These are phyloP conservation scores for Fraxinus anomala DNA, from an alignment of 257 asterid species.

Conservation along the genomic window DNA sequence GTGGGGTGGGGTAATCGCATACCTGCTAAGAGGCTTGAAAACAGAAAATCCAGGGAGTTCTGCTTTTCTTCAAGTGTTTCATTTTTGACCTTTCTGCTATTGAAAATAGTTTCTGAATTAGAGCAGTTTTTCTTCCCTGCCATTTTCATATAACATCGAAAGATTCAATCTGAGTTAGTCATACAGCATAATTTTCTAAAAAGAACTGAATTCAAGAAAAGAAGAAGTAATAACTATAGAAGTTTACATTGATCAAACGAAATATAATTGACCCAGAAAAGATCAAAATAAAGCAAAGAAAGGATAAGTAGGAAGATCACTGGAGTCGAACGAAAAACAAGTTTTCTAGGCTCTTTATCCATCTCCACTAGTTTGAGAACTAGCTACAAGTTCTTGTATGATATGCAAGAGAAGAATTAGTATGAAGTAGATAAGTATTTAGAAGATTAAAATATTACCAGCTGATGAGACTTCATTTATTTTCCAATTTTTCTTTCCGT, in stretches of 20 bases:
- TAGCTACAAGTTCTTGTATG: slow-evolving; percentile 8
- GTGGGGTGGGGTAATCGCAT: neutral
- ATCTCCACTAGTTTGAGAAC: slow-evolving; percentile 8
- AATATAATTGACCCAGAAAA: slow-evolving; percentile 29
- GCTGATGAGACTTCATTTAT: slow-evolving; percentile 25
- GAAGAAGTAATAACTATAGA: neutral
- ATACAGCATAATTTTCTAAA: neutral
- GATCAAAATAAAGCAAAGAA: slow-evolving; percentile 34
- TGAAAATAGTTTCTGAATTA: slow-evolving; percentile 13
- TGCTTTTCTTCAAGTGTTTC: slow-evolving; percentile 12
- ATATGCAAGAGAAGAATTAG: slow-evolving; percentile 11
- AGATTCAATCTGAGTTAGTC: neutral
- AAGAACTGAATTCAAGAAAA: neutral
- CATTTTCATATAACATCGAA: neutral
- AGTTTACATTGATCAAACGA: slow-evolving; percentile 33
- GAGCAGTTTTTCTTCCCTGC: slow-evolving; percentile 34
- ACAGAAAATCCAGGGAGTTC: slow-evolving; percentile 27
- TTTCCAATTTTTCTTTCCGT: neutral
- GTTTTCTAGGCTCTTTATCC: slow-evolving; percentile 36
- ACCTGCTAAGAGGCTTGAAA: slow-evolving; percentile 43
- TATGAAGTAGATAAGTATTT: neutral
- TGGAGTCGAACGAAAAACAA: slow-evolving; percentile 32
- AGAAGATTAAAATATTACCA: slow-evolving; percentile 14
- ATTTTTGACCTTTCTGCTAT: slow-evolving; percentile 3
- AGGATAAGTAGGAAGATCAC: slow-evolving; percentile 39